Base-by-base conservation (phyloP, 2,329 filamentous ascomycete genomes). In the Penicillium decumbens region DNA sequence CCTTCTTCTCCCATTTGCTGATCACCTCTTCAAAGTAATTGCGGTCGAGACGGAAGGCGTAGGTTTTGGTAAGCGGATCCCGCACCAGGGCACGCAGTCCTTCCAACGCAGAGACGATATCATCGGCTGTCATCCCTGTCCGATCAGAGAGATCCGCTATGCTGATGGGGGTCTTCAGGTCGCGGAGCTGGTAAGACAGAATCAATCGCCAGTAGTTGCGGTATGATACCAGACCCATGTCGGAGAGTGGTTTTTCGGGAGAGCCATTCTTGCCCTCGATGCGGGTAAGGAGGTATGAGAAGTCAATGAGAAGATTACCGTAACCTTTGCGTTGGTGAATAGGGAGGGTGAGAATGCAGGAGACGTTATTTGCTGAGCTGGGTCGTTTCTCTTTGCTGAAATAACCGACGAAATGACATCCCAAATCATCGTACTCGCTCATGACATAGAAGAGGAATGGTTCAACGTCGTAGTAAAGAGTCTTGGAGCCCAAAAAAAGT, bases 361-460 rank as follows among this genome's bases (percentile, higher is more conserved):
- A 96, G 41, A 98, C 93, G 58, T 98, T 98, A 70, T 98, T 97
- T 61, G 91, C 86, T 53, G 90, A 95, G 69, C 89, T 92, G 2
- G 89, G 87, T 38, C 95, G 81, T 73, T 98, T 98, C 73, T 98
- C 93, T 69, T 98, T 98, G 43, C 93, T 97, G 71, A 98, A 98
- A 67, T 96, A 98, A n/a, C 93, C 93, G n/a, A 98, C 88, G 43
- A 98, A 81, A 65, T 97, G 93, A 63, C 87, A 93, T 12, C 93
- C 93, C 61, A 90, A 85, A 43, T 95, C 89, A 56, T 91, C 88
- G 59, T 88, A 84, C 35, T 85, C 86, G 24, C 89, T 89, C 92
- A 98, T 96, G 69, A 95, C 92, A 72, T 98, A 98, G 75, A 98
- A 98, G 30, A 98, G 75, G 67, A 98, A 98, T 0, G 93, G 93